Percentiles rank a stretch among this genome's conserved stretches.
Conservation (phyloP, 495 filamentous ascomycete species). For the Penicillium cinerascens region DNA sequence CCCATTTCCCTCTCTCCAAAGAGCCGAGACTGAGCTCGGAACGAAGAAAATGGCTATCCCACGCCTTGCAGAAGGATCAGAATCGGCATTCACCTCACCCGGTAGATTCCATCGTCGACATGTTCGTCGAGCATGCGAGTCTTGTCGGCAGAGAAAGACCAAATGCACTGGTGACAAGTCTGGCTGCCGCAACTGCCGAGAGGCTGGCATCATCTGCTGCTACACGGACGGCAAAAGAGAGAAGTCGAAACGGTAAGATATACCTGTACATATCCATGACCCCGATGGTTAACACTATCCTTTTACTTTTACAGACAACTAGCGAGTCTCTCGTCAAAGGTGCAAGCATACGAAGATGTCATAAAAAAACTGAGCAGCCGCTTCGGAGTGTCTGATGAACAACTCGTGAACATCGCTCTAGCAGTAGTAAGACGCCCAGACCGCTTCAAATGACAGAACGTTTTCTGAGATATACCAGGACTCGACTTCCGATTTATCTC, state of each 20-base stretch:
- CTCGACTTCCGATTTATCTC: constrained; percentile 18
- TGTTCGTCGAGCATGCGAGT: constrained; percentile 47
- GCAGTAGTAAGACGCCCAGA: constrained; percentile 25
- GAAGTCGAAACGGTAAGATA: constrained; percentile 48
- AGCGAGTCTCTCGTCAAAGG: constrained; percentile 47
- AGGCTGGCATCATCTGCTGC: constrained; percentile 47
- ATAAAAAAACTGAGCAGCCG: constrained; percentile 35
- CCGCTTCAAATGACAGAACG: neutral
- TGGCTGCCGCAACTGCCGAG: constrained; percentile 53
- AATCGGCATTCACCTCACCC: constrained; percentile 35
- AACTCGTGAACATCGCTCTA: constrained; percentile 36
- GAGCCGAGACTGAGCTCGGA: constrained; percentile 16
- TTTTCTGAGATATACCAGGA: constrained; percentile 25
- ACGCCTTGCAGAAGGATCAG: constrained; percentile 38
- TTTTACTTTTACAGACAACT: constrained; percentile 36
- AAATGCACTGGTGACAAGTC: constrained; percentile 57
- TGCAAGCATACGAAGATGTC: constrained; percentile 47
- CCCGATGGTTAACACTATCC: neutral
- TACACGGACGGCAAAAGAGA: constrained; percentile 59
- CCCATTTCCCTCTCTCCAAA: constrained; percentile 15
- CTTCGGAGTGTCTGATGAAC: constrained; percentile 38
- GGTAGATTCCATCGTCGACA: constrained; percentile 41
- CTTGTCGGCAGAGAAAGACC: constrained; percentile 51
- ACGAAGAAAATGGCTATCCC: constrained; percentile 42
- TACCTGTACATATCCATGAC: neutral